Evolutionary conservation across 148 eudicot genomes (phyloP), one percentile per base, ranked within the genome.

Genomic region (Cornus controversa): DNA sequence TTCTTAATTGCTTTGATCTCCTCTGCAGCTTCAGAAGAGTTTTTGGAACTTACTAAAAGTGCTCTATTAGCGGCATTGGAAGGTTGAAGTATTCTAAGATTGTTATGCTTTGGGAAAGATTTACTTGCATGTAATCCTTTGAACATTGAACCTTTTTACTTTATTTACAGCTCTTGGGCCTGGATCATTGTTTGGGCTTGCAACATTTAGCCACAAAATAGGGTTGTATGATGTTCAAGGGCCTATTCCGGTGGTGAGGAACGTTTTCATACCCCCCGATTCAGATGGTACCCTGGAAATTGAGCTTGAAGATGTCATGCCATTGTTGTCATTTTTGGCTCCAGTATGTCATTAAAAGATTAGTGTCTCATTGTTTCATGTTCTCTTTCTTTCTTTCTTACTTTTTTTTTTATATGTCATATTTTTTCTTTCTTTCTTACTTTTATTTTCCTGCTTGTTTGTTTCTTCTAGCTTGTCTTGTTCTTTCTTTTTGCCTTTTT

Each of bases 141-240:
- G 70, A 54, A 72, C 60, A 26, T 25, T 53, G 22, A 29, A 50
- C 28, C 8, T 69, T 69, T 15, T 36, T 28, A 47, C 22, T 42
- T 85, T 69, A 57, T 54, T 73, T 73, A 26, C 87, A 95, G 98
- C 97, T 83, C 91, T 93, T 82, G 90, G 81, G 62, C 91, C 94
- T 8, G 98, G 98, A 78, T 89, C 98, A 78, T 94, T 95, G 70
- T 95, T 95, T 83, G 98, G 98, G 60, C 96, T 95, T 83, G 94
- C 93, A 75, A 87, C 96, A 58, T 93, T 95, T 82, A 93, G 96
- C 92, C 92, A 90, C 84, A 95, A 93, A 81, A 83, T 95, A 67
- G 98, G 98, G 71, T 83, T 95, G 80, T 95, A 93, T 87, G 97
- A 95, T 88, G 97, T 95, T 80, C 98, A 95, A 86, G 98, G 98